Base-by-base conservation (phyloP, 305 asterid genomes). In the Ruellia speciosa region DNA sequence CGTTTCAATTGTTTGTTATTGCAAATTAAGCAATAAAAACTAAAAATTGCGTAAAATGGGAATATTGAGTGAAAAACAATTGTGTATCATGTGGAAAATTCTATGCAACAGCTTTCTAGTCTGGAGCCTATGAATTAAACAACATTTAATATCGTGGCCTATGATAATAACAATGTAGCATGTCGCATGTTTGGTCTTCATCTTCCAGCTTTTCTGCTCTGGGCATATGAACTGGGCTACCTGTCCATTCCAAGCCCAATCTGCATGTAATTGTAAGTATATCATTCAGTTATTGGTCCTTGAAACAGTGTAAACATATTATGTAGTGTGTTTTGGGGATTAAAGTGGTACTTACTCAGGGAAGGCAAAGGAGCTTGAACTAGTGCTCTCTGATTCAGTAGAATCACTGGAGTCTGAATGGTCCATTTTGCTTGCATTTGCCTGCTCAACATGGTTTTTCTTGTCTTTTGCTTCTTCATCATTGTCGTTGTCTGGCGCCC, bases 151-250 rank as follows among this genome's bases (percentile, higher is more conserved):
- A 24, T 24, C 31, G 31, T 24, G n/a, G n/a, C n/a, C 31, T 24
- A 24, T 24, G 31, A 4, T 24, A 24, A 60, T 88, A 86, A 63
- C 94, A 83, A 34, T 74, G 81, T 24, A 72, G 66, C 63, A 43
- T 43, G 16, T 43, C 2, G 16, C 16, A 4, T 11, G 16, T 11
- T 13, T n/a, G n/a, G n/a, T 43, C 6, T 43, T 43, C 49, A 11
- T 43, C 16, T 56, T 51, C 74, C 19, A 73, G 72, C 16, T 65
- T 61, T 43, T 75, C 78, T 37, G 84, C 66, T 63, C 63, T 78
- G n/a, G 96, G 94, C 94, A 90, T 77, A 58, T 75, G 85, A 63
- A 77, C 94, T 18, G 95, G 97, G 78, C 97, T 90, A n/a, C 90
- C 95, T 58, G 76, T 79, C 94, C 87, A 74, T 34, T 90, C 95